Percentiles rank a stretch among this genome's conserved stretches.
Evolutionary conservation across 441 rosid species (phyloP).

Genomic region (Aleurites moluccanus): DNA sequence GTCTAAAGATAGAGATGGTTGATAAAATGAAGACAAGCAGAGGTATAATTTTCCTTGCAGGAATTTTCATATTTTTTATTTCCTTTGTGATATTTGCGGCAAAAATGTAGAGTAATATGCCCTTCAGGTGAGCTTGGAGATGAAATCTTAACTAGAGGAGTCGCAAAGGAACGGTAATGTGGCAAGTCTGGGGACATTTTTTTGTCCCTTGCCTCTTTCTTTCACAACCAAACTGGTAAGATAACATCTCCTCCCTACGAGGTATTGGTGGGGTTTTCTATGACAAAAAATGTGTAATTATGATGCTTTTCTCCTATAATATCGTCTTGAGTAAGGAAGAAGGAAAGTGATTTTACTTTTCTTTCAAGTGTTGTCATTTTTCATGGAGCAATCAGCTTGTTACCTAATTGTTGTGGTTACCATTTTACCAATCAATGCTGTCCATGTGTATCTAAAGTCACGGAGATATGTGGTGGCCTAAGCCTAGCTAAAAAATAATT

Average conservation of each 20-base stretch:
- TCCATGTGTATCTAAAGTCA: background rate
- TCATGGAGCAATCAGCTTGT: conserved; percentile 27
- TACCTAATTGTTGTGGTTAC: conserved; percentile 37
- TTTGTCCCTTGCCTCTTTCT: conserved; percentile 8
- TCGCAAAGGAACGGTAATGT: conserved; percentile 38
- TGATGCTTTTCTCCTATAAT: conserved; percentile 7
- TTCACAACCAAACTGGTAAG: conserved; percentile 18
- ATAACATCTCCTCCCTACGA: conserved; percentile 29
- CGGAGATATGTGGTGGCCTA: no score
- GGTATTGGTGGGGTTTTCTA: conserved; percentile 24
- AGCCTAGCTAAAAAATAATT: no score
- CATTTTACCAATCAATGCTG: conserved; percentile 23
- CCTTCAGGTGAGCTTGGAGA: conserved; percentile 47
- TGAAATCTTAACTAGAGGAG: conserved; percentile 45
- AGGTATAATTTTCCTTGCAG: conserved; percentile 60
- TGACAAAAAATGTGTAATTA: conserved; percentile 12
- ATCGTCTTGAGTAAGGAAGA: conserved; percentile 47
- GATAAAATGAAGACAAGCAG: conserved; percentile 57
- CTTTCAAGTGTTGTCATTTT: conserved; percentile 35
- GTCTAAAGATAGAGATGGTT: conserved; percentile 58
- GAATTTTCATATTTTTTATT: conserved; percentile 48
- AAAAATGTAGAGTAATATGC: conserved; percentile 11
- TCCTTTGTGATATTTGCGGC: conserved; percentile 35
- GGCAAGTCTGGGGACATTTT: conserved; percentile 78
- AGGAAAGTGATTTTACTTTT: conserved; percentile 54